These are phyloP conservation scores for Lenzites betulinus DNA, from an alignment of 768 basidiomycete species.

Conservation along the genomic window DNA sequence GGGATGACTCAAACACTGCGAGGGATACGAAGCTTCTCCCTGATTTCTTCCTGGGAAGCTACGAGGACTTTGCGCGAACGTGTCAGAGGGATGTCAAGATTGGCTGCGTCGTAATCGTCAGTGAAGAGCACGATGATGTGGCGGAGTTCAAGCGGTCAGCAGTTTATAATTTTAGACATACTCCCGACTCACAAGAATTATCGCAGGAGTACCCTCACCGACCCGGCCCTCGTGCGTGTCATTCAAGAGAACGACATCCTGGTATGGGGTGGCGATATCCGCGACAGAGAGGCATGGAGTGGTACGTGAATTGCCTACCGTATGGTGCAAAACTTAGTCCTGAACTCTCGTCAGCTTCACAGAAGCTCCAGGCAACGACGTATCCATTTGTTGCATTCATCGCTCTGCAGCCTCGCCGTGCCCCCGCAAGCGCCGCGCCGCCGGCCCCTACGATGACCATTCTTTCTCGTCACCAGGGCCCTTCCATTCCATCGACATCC, in stretches of 20 bases:
- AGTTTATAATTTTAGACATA: not conserved
- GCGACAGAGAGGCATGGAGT: constrained; percentile 80
- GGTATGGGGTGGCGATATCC: constrained; percentile 92
- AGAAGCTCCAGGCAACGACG: constrained; percentile 84
- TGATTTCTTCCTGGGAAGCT: constrained; percentile 78
- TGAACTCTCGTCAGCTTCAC: constrained; percentile 44
- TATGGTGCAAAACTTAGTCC: no score
- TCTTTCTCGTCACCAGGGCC: constrained; percentile 83
- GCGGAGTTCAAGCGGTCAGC: constrained; percentile 80
- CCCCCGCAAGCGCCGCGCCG: constrained; percentile 36
- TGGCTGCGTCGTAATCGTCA: constrained; percentile 80
- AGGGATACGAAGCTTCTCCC: constrained; percentile 60
- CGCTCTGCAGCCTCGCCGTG: constrained; percentile 76
- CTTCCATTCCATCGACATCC: constrained; percentile 44
- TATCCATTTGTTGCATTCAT: constrained; percentile 94
- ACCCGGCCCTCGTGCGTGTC: constrained; percentile 65
- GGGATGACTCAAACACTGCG: constrained; percentile 26
- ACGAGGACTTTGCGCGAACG: constrained; percentile 73
- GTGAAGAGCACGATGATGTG: constrained; percentile 89
- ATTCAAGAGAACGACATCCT: constrained; percentile 75
- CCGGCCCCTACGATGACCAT: constrained; percentile 67
- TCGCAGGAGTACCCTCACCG: constrained; percentile 70
- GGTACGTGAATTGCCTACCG: constrained; percentile 39
- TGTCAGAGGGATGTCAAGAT: constrained; percentile 74
- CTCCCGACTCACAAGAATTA: not conserved